Evolutionary conservation across 148 eudicot species (phyloP).

Genomic region (Silene conica): DNA sequence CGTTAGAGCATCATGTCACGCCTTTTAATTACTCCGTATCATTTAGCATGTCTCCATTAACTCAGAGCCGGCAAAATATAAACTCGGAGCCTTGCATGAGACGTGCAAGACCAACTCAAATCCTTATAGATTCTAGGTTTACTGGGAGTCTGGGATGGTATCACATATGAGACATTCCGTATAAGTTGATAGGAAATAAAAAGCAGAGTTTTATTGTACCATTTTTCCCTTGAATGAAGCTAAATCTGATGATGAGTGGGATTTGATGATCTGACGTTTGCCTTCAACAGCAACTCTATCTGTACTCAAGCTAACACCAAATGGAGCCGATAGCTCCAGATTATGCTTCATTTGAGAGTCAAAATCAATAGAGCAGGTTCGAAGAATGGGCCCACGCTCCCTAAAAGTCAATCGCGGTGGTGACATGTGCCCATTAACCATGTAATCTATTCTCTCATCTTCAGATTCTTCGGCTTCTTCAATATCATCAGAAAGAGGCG

Average conservation of each 20-base stretch:
- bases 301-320: conserved; percentile 18
- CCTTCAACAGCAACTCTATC: conserved; percentile 23
- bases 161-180: neutral
- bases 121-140: neutral
- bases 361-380: conserved; percentile 36
- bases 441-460: conserved; percentile 14
- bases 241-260: conserved; percentile 35
- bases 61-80: neutral
- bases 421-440: conserved; percentile 11
- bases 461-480: conserved; percentile 26
- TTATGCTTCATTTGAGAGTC: conserved; percentile 24
- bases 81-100: neutral
- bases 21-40: neutral
- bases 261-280: conserved; percentile 17
- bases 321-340: conserved; percentile 26
- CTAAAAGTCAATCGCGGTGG: conserved; percentile 21
- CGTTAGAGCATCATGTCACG: neutral
- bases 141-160: too few species aligned
- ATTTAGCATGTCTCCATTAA: neutral
- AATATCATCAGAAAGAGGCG: conserved; percentile 2
- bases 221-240: conserved; percentile 28
- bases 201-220: conserved; percentile 27
- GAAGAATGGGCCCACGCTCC: conserved; percentile 30
- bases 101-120: neutral
- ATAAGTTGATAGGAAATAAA: too few species aligned